Base-by-base conservation (phyloP, 1,284 basidiomycete species). In the Marasmius sp. region DNA sequence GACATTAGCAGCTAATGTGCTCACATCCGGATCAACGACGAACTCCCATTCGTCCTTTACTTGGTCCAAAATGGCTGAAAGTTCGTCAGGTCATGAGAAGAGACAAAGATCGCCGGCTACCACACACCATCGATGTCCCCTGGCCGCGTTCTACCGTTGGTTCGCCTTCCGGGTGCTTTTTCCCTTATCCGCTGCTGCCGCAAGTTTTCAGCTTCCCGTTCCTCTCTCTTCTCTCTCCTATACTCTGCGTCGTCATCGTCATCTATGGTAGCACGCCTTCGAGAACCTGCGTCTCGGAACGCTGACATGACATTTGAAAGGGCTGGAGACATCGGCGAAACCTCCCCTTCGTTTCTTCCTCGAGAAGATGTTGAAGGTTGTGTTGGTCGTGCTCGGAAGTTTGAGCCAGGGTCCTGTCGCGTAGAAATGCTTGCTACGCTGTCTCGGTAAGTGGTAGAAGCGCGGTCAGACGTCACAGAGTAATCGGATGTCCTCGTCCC, bases 21-120 rank as follows among this genome's bases (percentile, higher is more conserved):
- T 78, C 74, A 94, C 93, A 73, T 95, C 92, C 52, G 89, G 85
- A 66, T 94, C 87, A 62, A 92, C 86, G 51, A 96, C 87, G 69
- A 93, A 90, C 64, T 93, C 92, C 94, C 95, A 98, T 62, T 93
- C 93, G 66, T 91, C 89, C 69, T 86, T 87, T 64, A 98, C 92
- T 72, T 92, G 86, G 64, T 92, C 87, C 65, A 98, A 77, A 3
- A 97, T 86, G 62, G 88, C 93, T 95, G 67, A 33, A 27, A 45
- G 41, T 50, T 33, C 38, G 58, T 52, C 37, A 48, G 57, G 18
- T 18, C 49, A n/a, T 47, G 45, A 47, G 62, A 59, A 38, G 27
- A 59, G 55, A n/a, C 59, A 22, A 43, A 54, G 49, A 56, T 22
- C 60, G 50, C n/a, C 45, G 34, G 27, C 22, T 51, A 56, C 61